Conservation (phyloP, 805 yeast genomes). For the Saccharomyces jurei region DNA sequence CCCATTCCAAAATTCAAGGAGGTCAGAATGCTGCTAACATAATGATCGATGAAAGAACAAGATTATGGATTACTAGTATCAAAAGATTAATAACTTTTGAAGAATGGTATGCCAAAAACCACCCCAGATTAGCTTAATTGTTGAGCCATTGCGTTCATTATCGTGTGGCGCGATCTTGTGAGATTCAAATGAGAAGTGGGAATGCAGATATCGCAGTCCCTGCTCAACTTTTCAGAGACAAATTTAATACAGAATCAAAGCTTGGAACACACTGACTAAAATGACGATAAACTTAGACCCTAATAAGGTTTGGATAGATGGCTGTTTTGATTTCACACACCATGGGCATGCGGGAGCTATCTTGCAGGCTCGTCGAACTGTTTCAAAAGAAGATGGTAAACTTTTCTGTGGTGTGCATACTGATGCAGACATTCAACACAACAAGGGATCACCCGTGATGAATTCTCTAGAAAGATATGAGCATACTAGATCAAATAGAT, state of each 20-base stretch:
- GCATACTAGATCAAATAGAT: conserved; percentile 87
- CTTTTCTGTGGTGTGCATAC: conserved; percentile 67
- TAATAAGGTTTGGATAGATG: conserved; percentile 83
- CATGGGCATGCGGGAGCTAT: conserved; percentile 98
- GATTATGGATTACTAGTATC: conserved; percentile 68
- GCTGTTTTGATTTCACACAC: conserved; percentile 96
- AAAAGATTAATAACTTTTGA: conserved; percentile 61
- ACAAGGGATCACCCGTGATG: conserved; percentile 97
- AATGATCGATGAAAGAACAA: conserved; percentile 66
- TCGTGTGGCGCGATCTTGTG: neutral
- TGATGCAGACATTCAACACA: conserved; percentile 72
- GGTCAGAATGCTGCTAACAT: conserved; percentile 51
- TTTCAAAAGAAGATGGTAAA: conserved; percentile 43
- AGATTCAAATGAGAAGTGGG: neutral
- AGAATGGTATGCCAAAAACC: conserved; percentile 11
- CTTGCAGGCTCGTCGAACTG: conserved; percentile 70
- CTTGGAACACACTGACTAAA: neutral
- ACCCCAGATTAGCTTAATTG: neutral
- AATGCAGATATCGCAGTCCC: neutral
- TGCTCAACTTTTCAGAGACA: neutral
- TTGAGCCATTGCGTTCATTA: neutral
- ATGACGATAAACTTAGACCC: neutral
- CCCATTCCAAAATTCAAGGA: conserved; percentile 45
- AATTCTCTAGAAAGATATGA: conserved; percentile 61
- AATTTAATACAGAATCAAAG: neutral